A percentile compares a stretch with the other conserved stretches of the same genome.
These are phyloP conservation scores for Coemansia sp. DNA, from an alignment of 192 early-diverging fungal genomes.

Conservation along the genomic window DNA sequence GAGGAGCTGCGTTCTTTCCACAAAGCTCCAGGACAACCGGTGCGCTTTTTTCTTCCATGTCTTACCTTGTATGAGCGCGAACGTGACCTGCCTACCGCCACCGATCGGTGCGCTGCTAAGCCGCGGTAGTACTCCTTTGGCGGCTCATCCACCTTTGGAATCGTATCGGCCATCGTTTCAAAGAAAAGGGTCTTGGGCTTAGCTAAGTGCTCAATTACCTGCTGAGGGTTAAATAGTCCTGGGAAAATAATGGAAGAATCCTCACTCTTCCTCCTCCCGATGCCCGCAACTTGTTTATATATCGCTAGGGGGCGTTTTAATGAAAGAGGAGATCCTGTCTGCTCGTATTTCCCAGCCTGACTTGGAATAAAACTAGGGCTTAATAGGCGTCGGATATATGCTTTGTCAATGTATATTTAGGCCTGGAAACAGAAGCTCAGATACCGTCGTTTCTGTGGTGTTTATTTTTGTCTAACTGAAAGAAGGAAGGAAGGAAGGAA, in stretches of 20 bases:
- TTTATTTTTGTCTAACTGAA: neutral
- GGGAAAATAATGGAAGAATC: no score
- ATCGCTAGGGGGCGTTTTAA: neutral
- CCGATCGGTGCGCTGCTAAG: constrained; percentile 15
- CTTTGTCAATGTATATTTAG: neutral
- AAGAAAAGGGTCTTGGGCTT: neutral
- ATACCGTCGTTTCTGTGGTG: no score
- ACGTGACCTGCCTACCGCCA: constrained; percentile 30
- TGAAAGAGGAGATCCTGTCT: neutral
- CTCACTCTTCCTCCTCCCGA: no score
- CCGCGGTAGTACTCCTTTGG: constrained; percentile 46
- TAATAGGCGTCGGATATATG: no score
- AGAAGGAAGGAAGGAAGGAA: neutral
- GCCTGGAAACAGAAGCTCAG: neutral
- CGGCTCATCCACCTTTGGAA: constrained; percentile 24
- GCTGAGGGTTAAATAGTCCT: no score
- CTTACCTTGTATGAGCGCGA: constrained; percentile 45
- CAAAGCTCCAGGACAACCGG: neutral
- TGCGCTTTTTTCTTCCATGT: neutral
- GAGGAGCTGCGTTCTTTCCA: no score
- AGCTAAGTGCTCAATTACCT: no score
- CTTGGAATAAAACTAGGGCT: neutral
- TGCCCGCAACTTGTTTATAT: no score
- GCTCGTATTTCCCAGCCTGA: neutral
- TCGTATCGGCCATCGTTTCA: constrained; percentile 10